phyloP scores from a whole-genome alignment of 2,329 filamentous ascomycete genomes.

The Aspergillus uvarum region DNA sequence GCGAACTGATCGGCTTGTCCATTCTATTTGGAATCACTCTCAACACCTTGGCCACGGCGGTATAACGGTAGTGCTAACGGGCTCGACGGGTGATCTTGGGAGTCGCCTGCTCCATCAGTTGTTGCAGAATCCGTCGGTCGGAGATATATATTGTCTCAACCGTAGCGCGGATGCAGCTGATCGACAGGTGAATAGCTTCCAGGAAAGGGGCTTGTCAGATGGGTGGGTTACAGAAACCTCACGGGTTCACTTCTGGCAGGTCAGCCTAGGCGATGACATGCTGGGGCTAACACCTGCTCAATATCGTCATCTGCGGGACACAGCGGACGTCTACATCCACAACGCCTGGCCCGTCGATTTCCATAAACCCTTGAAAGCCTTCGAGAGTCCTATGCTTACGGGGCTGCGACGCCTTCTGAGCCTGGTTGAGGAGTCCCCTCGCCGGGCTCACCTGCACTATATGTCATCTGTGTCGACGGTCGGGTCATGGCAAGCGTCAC shows the following conservation, averaged over 20 bases:
- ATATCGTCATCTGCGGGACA: not conserved
- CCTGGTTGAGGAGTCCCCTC: not conserved
- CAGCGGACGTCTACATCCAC: not conserved
- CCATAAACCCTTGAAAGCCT: not conserved
- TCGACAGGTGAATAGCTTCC: not conserved
- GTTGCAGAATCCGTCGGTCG: not conserved
- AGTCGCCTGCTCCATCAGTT: conserved; percentile 2
- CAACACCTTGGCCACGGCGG: not conserved
- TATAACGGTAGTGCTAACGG: not conserved
- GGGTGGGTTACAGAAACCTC: not conserved
- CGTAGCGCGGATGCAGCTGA: not conserved
- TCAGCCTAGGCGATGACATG: not conserved
- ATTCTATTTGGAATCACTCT: not conserved
- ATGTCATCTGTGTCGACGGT: conserved; percentile 6
- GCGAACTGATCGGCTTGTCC: not conserved
- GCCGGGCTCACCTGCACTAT: not conserved
- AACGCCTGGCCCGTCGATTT: conserved; percentile 7
- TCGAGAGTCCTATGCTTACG: not conserved
- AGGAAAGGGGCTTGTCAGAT: not conserved
- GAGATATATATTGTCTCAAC: conserved; percentile 10
- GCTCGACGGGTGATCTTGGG: conserved; percentile 7
- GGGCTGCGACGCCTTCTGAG: not conserved
- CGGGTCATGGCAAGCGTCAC: not conserved
- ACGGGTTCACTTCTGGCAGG: not conserved
- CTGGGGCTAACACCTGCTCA: not conserved